These are phyloP conservation scores for Wallacemonas collosoma DNA, from an alignment of 208 protist species.

Conservation along the genomic window DNA sequence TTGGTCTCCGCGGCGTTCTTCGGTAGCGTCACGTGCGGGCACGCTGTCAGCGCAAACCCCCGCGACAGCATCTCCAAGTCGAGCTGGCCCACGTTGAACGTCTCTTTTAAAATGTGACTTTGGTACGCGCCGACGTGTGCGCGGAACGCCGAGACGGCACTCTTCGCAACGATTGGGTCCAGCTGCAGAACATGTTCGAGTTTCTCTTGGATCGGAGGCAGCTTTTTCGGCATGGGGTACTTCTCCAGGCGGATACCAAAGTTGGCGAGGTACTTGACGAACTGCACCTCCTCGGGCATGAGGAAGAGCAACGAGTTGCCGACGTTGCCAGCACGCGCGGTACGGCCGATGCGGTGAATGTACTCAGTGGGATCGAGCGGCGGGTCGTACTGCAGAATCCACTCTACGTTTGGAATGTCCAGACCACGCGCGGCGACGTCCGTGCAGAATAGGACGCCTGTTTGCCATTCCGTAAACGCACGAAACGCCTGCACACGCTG, in stretches of 20 bases:
- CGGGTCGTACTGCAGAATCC: conserved; percentile 98
- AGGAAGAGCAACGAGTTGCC: conserved; percentile 95
- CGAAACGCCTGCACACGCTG: conserved; percentile 93
- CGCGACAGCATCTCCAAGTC: conserved; percentile 92
- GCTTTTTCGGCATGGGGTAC: conserved; percentile 67
- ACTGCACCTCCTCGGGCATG: conserved; percentile 87
- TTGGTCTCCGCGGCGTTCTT: conserved; percentile 66
- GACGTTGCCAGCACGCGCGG: conserved; percentile 93
- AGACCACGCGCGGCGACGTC: conserved; percentile 95
- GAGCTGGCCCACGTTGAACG: conserved; percentile 92
- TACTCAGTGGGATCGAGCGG: conserved; percentile 96
- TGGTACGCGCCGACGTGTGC: conserved; percentile 94
- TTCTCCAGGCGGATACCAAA: conserved; percentile 82
- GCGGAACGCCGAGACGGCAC: conserved; percentile 90
- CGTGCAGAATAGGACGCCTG: conserved; percentile 95
- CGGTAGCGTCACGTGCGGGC: conserved; percentile 81
- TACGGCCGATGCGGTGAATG: conserved; percentile 96
- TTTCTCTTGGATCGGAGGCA: conserved; percentile 83
- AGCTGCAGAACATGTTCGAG: conserved; percentile 89
- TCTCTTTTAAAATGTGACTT: conserved; percentile 92
- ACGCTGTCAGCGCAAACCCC: conserved; percentile 91
- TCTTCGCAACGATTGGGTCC: conserved; percentile 87
- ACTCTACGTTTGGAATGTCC: conserved; percentile 95
- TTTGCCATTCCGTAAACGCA: conserved; percentile 81
- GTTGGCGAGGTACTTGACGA: conserved; percentile 86